A percentile compares a stretch with the other conserved stretches of the same genome.
Evolutionary conservation across 768 basidiomycete species (phyloP).

Genomic region (Naganishia kalamii): DNA sequence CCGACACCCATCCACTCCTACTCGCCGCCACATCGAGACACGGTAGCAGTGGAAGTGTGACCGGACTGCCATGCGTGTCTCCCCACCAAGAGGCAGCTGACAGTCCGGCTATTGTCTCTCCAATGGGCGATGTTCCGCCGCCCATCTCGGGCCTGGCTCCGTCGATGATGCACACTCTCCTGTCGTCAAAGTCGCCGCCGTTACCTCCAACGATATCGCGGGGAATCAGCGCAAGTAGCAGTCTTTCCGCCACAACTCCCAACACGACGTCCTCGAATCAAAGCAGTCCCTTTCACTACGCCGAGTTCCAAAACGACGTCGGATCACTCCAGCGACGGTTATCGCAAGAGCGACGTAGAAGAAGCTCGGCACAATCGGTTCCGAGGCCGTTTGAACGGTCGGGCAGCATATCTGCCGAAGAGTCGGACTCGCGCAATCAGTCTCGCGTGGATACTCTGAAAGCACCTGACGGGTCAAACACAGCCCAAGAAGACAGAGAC

Average conservation of each 20-base stretch:
- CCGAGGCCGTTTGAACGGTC: not conserved
- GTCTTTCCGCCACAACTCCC: not conserved
- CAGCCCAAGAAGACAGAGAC: not conserved
- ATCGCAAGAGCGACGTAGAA: not conserved
- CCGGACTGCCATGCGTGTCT: not conserved
- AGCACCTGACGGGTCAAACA: too few relatives aligned
- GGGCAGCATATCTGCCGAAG: too few relatives aligned
- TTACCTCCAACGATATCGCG: not conserved
- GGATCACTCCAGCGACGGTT: not conserved
- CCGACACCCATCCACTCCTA: not conserved
- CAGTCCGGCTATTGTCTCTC: not conserved
- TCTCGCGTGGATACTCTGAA: not conserved
- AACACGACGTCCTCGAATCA: not conserved
- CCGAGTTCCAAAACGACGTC: constrained; percentile 2
- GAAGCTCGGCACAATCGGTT: not conserved
- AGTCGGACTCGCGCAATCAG: not conserved
- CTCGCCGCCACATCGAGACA: not conserved
- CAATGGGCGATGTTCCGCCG: not conserved
- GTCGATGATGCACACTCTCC: not conserved
- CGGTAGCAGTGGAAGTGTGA: too few relatives aligned
- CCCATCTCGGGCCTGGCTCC: not conserved
- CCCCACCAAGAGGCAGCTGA: not conserved
- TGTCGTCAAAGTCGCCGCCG: not conserved
- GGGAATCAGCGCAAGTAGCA: not conserved
- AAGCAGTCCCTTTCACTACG: constrained; percentile 7